Percentiles rank a stretch among this genome's conserved stretches.
Evolutionary conservation across 192 early-diverging fungal species (phyloP).

Genomic region (Bifiguratus adelaidae): DNA sequence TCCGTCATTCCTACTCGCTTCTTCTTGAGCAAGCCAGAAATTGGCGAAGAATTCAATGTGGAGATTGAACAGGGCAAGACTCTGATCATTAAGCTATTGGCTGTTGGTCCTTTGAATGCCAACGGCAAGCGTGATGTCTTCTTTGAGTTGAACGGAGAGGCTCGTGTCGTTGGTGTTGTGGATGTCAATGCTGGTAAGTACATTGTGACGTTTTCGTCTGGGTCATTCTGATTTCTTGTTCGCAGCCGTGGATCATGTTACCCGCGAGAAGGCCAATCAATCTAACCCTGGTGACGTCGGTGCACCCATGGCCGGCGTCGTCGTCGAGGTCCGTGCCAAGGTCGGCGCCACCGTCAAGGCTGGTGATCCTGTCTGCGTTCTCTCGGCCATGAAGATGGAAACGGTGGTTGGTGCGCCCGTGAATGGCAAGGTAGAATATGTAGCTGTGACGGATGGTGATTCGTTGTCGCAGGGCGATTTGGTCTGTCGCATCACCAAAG

Average conservation of each 20-base stretch:
- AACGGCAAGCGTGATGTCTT: conserved; percentile 82
- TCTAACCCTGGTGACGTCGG: conserved; percentile 72
- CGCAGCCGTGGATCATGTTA: conserved; percentile 40
- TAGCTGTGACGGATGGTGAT: conserved; percentile 64
- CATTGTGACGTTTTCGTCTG: background rate
- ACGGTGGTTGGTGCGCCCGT: conserved; percentile 79
- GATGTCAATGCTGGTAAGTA: conserved; percentile 43
- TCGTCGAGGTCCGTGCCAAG: conserved; percentile 84
- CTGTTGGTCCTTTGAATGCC: conserved; percentile 76
- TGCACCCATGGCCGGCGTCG: conserved; percentile 94
- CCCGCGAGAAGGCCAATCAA: conserved; percentile 68
- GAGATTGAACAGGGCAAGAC: conserved; percentile 82
- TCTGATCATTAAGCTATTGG: conserved; percentile 82
- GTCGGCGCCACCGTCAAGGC: conserved; percentile 74
- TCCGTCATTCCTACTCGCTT: conserved; percentile 84
- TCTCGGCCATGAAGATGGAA: conserved; percentile 99
- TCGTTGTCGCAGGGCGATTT: conserved; percentile 77
- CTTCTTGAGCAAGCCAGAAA: conserved; percentile 77
- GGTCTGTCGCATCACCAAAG: conserved; percentile 57
- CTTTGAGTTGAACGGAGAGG: conserved; percentile 94
- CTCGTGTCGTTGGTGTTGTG: conserved; percentile 67
- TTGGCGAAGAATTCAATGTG: conserved; percentile 85
- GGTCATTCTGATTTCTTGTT: background rate
- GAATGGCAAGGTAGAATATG: conserved; percentile 62
- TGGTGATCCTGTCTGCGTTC: conserved; percentile 83